Base-by-base conservation (phyloP, 306 rosid species). In the Fragaria ananassa region DNA sequence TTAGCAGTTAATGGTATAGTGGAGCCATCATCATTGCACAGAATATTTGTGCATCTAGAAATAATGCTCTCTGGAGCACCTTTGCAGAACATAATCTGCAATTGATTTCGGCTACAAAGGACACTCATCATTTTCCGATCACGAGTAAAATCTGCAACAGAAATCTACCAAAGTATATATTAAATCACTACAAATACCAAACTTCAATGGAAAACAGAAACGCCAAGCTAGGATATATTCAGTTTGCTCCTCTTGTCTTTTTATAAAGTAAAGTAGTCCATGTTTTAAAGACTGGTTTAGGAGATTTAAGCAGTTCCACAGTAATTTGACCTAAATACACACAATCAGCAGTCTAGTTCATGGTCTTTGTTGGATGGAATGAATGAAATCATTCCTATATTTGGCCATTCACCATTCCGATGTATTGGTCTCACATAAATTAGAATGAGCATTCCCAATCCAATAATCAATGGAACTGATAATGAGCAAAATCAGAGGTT, bases 121-220 rank as follows among this genome's bases (percentile, higher is more conserved):
- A 92, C 87, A 87, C 97, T 92, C 98, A 95, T 92, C 97, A 95
- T 90, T 88, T 95, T 95, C 70, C 98, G 91, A 82, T 95, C 96
- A 65, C 96, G 96, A 76, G 98, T 87, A 80, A 95, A 95, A 15
- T 95, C 96, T 88, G 89, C 84, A 49, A 85, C 78, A 78, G 91
- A 83, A 62, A 92, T 82, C 98, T 94, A 90, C 86, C 67, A 79
- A 82, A 86, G 78, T 68, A 83, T 81, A 75, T 70, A 65, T 81
- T 78, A 84, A 78, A 67, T 72, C 68, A 58, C 51, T 53, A 78
- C 68, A 77, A 61, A 50, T 58, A 51, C 29, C 42, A 53, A n/a
- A 53, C 63, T 58, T 65, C 35, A 63, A 70, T 37, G 25, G 68
- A 15, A 31, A 18, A 45, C 49, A 18, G 2, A 47, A 70, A 75